Evolutionary conservation across 805 yeast species (phyloP).

Genomic region (Sugiyamaella mastotermitis): DNA sequence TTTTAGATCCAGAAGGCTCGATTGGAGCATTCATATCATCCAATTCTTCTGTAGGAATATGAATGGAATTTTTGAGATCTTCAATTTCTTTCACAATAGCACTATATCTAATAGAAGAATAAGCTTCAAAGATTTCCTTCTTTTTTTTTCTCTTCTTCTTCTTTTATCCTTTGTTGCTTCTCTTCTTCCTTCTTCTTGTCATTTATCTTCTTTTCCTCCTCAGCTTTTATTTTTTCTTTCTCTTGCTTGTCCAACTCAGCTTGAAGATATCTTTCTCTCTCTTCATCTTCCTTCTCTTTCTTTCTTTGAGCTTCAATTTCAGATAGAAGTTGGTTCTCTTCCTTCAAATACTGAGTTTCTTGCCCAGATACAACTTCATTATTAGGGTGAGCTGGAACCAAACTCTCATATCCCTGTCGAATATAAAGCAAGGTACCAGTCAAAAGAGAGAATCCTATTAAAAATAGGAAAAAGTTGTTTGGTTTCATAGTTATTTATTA

Average conservation of each 20-base stretch:
- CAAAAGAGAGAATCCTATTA: too few relatives aligned
- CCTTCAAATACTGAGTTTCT: too few relatives aligned
- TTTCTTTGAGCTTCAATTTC: too few relatives aligned
- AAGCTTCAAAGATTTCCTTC: slow-evolving; percentile 1
- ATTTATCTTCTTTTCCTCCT: neutral
- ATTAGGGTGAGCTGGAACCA: too few relatives aligned
- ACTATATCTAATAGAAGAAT: slow-evolving; percentile 2
- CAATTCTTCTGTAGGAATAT: neutral
- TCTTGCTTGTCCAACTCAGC: neutral
- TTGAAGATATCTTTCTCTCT: too few relatives aligned
- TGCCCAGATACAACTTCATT: too few relatives aligned
- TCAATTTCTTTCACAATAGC: neutral
- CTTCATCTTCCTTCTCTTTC: too few relatives aligned
- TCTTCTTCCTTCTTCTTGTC: slow-evolving; percentile 1
- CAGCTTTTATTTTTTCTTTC: neutral
- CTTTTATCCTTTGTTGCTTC: slow-evolving; percentile 1
- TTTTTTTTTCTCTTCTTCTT: slow-evolving; percentile 1
- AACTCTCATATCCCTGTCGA: too few relatives aligned
- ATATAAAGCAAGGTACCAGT: too few relatives aligned
- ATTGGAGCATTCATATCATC: neutral
- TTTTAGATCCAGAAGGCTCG: slow-evolving; percentile 6
- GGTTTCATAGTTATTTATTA: too few relatives aligned
- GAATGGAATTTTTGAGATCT: slow-evolving; percentile 1
- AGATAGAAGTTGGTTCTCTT: too few relatives aligned
- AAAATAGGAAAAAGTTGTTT: too few relatives aligned